A percentile compares a stretch with the other conserved stretches of the same genome.
These are phyloP conservation scores for Nicotiana obtusifolia DNA, from an alignment of 257 asterid species.

Conservation along the genomic window DNA sequence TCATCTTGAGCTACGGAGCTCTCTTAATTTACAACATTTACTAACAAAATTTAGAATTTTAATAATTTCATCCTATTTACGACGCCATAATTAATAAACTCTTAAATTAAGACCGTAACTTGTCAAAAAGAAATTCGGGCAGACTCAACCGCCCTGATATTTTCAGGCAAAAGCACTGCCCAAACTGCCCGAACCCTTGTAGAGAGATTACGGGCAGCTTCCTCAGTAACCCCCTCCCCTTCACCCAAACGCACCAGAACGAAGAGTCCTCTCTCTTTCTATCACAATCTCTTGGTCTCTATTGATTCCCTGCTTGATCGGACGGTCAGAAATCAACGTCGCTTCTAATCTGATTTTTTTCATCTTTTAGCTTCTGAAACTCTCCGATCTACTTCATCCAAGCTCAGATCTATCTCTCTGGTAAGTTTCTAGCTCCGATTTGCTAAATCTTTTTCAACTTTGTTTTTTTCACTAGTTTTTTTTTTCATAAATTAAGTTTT, in stretches of 20 bases:
- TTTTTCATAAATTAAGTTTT: background rate
- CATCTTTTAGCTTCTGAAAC: too few species aligned
- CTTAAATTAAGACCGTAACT: background rate
- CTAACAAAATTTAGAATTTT: too few species aligned
- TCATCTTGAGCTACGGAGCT: too few species aligned
- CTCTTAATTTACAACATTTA: too few species aligned
- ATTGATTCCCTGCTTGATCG: slow-evolving; percentile 34
- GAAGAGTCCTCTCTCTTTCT: background rate
- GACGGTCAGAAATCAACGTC: slow-evolving; percentile 41
- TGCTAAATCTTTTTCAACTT: too few species aligned
- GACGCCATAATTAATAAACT: background rate
- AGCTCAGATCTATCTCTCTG: slow-evolving; percentile 35
- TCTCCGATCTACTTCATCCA: slow-evolving; percentile 31
- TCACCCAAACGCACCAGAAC: background rate
- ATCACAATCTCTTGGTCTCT: slow-evolving; percentile 17
- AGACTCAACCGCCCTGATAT: background rate
- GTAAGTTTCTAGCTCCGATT: slow-evolving; percentile 17
- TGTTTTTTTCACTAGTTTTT: background rate
- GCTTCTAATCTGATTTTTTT: too few species aligned
- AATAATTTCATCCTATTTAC: background rate
- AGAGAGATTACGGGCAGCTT: slow-evolving; percentile 4
- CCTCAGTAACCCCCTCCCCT: background rate
- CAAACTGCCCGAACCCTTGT: background rate
- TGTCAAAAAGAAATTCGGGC: background rate
- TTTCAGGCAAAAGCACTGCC: background rate